Base-by-base conservation (phyloP, 495 filamentous ascomycete species). In the Penicillium subrubescens region DNA sequence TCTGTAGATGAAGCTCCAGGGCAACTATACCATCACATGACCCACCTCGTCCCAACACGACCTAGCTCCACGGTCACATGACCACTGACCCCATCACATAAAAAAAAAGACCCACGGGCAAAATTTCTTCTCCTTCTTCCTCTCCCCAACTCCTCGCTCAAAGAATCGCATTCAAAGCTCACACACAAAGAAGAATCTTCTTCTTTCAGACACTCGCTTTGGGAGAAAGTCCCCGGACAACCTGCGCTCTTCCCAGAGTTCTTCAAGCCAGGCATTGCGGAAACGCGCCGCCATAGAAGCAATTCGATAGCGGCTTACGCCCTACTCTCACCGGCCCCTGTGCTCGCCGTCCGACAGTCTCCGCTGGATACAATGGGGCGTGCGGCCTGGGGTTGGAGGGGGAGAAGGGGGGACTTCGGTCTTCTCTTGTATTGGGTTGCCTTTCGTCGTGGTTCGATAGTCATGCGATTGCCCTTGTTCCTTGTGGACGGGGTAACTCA, bases 151-250 rank as follows among this genome's bases (percentile, higher is more conserved):
- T 89, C 87, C 92, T 97, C 94, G 94, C 87, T 92, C 94, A 87
- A 97, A 94, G 90, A 91, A 96, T 97, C 95, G 95, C 93, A 92
- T 87, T 96, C 93, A 90, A 96, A 98, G 95, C 93, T 91, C 75
- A 96, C 95, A 90, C 82, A 96, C 92, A 88, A 95, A 87, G 87
- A 77, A 75, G 76, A 67, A 62, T 67, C 25, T 19, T 66, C 67
- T 70, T 59, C 69, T 62, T 63, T 71, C 73, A 70, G 58, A 10
- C 73, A 56, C 57, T 70, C 56, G 92, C 92, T 97, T 97, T 91
- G 92, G 95, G 94, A 95, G 93, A 99, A 99, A 99, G 95, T 99
- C 95, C 95, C 94, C 95, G 94, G 95, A 98, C 93, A 90, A 67
- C 86, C 85, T 86, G 86, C 81, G 80, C 79, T 68, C 70, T 71